A percentile compares a stretch with the other conserved stretches of the same genome.
These are phyloP conservation scores for Yamagishiella unicocca DNA, from an alignment of 139 green algal genomes.

Conservation along the genomic window DNA sequence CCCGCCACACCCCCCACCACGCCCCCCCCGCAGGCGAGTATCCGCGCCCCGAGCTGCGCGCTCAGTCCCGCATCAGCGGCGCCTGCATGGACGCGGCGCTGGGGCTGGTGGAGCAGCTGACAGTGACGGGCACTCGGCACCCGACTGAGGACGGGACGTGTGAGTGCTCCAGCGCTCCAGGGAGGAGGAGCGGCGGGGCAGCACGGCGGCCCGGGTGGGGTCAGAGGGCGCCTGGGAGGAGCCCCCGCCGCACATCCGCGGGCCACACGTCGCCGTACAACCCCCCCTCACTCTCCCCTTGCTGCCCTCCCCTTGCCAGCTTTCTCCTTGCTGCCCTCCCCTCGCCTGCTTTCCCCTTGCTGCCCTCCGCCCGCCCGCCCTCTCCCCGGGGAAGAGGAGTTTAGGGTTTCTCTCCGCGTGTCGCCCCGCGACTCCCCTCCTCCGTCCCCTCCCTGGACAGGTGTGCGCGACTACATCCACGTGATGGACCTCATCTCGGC, in stretches of 20 bases:
- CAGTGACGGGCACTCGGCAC: constrained; percentile 63
- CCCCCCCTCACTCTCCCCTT: background rate
- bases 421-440: background rate
- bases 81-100: constrained; percentile 84
- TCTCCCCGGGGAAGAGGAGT: too few species aligned
- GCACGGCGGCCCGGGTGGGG: too few species aligned
- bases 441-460: background rate
- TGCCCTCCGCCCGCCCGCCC: constrained; percentile 25
- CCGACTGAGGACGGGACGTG: constrained; percentile 59
- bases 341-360: constrained; percentile 4
- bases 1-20: constrained; percentile 6
- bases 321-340: too few species aligned
- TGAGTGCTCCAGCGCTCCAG: background rate
- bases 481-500: constrained; percentile 81
- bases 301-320: background rate
- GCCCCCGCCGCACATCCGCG: too few species aligned
- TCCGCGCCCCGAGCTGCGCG: constrained; percentile 68
- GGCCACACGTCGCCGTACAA: background rate
- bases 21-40: constrained; percentile 65
- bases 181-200: background rate
- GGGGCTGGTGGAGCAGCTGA: constrained; percentile 62
- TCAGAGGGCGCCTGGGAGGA: background rate
- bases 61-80: constrained; percentile 75
- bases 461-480: constrained; percentile 84
- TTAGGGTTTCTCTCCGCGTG: too few species aligned